These are phyloP conservation scores for Leccinum uliginosum DNA, from an alignment of 768 basidiomycete genomes.

Conservation along the genomic window DNA sequence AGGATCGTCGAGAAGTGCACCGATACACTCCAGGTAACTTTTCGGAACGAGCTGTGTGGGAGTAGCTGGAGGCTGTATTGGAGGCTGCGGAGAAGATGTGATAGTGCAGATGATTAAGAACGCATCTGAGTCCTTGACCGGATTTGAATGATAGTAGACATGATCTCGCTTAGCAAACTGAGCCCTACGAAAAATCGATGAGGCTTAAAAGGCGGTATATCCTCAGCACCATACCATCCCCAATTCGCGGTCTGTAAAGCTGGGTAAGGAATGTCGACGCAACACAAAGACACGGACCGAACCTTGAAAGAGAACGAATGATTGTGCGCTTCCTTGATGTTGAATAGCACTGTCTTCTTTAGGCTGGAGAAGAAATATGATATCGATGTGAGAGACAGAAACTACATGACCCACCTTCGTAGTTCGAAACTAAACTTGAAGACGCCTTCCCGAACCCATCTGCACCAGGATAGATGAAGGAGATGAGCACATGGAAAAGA, in stretches of 20 bases:
- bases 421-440: constrained; percentile 85
- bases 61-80: constrained; percentile 39
- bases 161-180: constrained; percentile 75
- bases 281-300: constrained; percentile 14
- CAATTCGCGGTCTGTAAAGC: constrained; percentile 68
- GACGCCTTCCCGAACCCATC: constrained; percentile 83
- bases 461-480: constrained; percentile 23
- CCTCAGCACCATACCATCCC: constrained; percentile 60
- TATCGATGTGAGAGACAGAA: not conserved
- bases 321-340: constrained; percentile 74
- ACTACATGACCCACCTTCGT: constrained; percentile 45
- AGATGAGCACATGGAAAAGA: not conserved
- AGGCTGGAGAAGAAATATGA: constrained; percentile 16
- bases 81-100: constrained; percentile 57
- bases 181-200: constrained; percentile 43
- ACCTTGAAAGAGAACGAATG: constrained; percentile 76
- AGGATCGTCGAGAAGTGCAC: constrained; percentile 73
- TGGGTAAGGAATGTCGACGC: constrained; percentile 8
- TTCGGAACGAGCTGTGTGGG: constrained; percentile 59
- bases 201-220: not conserved
- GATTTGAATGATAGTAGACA: constrained; percentile 55
- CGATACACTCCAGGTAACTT: constrained; percentile 65
- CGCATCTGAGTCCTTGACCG: constrained; percentile 56
- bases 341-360: constrained; percentile 52
- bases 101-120: constrained; percentile 79